phyloP scores from a whole-genome alignment of 2,329 filamentous ascomycete genomes.

The Pseudogymnoascus verrucosus region DNA sequence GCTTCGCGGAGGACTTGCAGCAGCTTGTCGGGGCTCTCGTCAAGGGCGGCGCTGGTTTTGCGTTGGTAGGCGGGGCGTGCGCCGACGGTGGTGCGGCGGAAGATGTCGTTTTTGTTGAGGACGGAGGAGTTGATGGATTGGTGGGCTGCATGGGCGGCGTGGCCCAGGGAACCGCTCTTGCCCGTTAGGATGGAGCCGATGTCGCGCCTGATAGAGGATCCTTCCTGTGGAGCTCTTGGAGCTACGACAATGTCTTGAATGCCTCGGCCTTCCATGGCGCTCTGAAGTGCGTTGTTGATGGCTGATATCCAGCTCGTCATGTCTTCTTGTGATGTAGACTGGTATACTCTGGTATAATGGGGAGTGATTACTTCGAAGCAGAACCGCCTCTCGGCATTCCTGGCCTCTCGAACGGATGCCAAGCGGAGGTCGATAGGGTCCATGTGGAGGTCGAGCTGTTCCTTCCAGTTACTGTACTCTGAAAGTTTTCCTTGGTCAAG shows the following conservation, averaged over 20 bases:
- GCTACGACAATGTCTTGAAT: constrained; percentile 43
- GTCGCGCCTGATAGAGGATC: constrained; percentile 61
- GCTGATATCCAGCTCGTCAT: constrained; percentile 95
- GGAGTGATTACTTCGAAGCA: constrained; percentile 99
- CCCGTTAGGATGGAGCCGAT: constrained; percentile 90
- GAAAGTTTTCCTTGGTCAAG: constrained; percentile 93
- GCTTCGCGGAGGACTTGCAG: constrained; percentile 80
- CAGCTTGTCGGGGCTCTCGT: constrained; percentile 77
- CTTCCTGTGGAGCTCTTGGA: constrained; percentile 33
- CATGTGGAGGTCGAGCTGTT: constrained; percentile 92
- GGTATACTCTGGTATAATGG: constrained; percentile 90
- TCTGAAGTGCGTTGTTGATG: constrained; percentile 95
- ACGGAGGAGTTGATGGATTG: constrained; percentile 42
- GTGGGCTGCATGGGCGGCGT: constrained; percentile 24
- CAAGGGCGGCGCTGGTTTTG: constrained; percentile 61
- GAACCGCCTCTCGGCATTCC: constrained; percentile 88
- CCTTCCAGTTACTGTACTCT: constrained; percentile 99
- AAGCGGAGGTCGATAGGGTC: constrained; percentile 95
- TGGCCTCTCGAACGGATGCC: constrained; percentile 91
- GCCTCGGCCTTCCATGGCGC: constrained; percentile 78
- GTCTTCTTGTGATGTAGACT: constrained; percentile 95
- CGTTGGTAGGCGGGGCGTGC: constrained; percentile 65
- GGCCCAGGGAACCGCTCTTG: constrained; percentile 67
- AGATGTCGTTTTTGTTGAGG: constrained; percentile 48
- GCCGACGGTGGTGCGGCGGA: constrained; percentile 83